These are phyloP conservation scores for Verbena officinalis DNA, from an alignment of 257 asterid genomes.

Conservation along the genomic window DNA sequence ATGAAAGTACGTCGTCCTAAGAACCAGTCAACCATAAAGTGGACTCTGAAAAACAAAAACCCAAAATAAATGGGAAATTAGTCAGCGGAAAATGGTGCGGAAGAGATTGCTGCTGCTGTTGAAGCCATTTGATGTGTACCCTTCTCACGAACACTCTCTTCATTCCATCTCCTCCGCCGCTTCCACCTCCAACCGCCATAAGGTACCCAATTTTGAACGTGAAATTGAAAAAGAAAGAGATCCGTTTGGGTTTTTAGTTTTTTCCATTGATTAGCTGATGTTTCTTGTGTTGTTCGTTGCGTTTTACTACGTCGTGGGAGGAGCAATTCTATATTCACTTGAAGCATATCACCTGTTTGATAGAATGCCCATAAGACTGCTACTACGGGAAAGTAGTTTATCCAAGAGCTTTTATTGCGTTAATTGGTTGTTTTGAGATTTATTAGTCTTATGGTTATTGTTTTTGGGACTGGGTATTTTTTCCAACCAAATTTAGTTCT, in stretches of 20 bases:
- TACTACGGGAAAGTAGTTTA: neutral
- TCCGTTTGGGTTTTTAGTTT: conserved; percentile 8
- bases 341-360: conserved; percentile 43
- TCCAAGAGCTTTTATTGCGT: neutral
- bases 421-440: neutral
- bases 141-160: conserved; percentile 43
- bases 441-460: neutral
- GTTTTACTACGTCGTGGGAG: neutral
- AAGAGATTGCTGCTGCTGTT: conserved; percentile 72
- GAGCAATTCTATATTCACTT: no score
- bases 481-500: no score
- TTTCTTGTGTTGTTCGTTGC: neutral
- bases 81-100: conserved; percentile 51
- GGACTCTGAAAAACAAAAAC: no score
- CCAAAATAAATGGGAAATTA: no score
- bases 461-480: neutral
- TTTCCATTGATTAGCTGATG: neutral
- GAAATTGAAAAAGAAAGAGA: neutral
- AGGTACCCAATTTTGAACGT: conserved; percentile 41
- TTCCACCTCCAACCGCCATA: conserved; percentile 49
- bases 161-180: conserved; percentile 20
- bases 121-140: conserved; percentile 83
- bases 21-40: no score
- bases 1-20: no score
- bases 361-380: conserved; percentile 36